phyloP scores from a whole-genome alignment of 208 protist species.

The Phytomonas serpens region DNA sequence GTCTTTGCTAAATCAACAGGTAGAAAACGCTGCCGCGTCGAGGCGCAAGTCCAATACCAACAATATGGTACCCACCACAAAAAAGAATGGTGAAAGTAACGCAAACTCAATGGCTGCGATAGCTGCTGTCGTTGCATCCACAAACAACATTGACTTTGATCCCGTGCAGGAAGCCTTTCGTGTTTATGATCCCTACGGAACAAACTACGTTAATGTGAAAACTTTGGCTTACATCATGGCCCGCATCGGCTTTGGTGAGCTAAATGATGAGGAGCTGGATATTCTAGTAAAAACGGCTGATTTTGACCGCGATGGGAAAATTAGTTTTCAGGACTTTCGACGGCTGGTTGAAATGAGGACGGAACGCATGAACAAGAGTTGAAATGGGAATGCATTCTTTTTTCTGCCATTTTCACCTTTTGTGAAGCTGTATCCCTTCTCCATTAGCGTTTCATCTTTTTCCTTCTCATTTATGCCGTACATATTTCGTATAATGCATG shows the following conservation, averaged over 20 bases:
- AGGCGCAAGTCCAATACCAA: not conserved
- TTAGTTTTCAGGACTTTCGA: slow-evolving; percentile 87
- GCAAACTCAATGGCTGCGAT: not conserved
- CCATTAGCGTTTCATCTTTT: not conserved
- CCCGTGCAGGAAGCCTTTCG: slow-evolving; percentile 81
- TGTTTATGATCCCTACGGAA: slow-evolving; percentile 86
- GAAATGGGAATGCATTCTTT: not conserved
- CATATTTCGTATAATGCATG: not conserved
- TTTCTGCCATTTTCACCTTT: slow-evolving; percentile 14
- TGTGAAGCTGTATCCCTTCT: not conserved
- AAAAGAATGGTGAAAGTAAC: slow-evolving; percentile 7
- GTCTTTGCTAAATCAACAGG: not conserved
- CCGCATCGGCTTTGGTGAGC: slow-evolving; percentile 76
- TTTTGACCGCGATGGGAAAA: slow-evolving; percentile 88
- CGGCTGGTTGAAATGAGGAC: slow-evolving; percentile 68
- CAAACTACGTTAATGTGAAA: slow-evolving; percentile 74
- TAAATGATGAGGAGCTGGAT: slow-evolving; percentile 76
- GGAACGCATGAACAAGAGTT: slow-evolving; percentile 30
- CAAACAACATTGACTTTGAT: slow-evolving; percentile 37
- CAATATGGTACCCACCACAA: not conserved
- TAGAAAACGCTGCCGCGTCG: not conserved
- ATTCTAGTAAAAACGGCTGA: slow-evolving; percentile 89
- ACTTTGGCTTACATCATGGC: slow-evolving; percentile 80
- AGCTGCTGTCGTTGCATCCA: not conserved
- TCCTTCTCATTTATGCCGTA: not conserved